A percentile compares a stretch with the other conserved stretches of the same genome.
Evolutionary conservation across 164 flowering plant genomes (phyloP).

Genomic region (Vitis amurensis): DNA sequence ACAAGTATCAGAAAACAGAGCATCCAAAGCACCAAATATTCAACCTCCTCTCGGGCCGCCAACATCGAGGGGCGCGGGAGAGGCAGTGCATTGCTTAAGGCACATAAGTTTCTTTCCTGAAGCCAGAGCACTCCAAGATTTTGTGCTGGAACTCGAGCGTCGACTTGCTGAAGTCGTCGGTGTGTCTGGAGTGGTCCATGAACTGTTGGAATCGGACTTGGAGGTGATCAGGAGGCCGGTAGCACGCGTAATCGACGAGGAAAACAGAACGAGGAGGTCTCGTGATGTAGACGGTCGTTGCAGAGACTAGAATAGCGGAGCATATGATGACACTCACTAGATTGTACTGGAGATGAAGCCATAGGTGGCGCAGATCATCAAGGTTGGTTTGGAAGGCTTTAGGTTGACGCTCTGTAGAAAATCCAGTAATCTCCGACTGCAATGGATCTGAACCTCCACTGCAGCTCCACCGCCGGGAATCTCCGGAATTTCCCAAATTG

Average conservation of each 20-base stretch:
- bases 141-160: slow-evolving; percentile 37
- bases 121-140: slow-evolving; percentile 16
- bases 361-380: slow-evolving; percentile 27
- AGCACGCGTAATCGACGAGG: slow-evolving; percentile 34
- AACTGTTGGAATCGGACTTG: slow-evolving; percentile 24
- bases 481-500: slow-evolving; percentile 10
- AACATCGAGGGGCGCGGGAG: slow-evolving; percentile 33
- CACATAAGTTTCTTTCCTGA: slow-evolving; percentile 39
- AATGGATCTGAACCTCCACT: slow-evolving; percentile 29
- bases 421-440: slow-evolving; percentile 27
- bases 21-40: slow-evolving; percentile 37
- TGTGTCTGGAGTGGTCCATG: slow-evolving; percentile 33
- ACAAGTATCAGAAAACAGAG: neutral
- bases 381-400: slow-evolving; percentile 27
- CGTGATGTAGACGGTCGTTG: slow-evolving; percentile 29
- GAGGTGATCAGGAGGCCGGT: slow-evolving; percentile 26
- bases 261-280: slow-evolving; percentile 32
- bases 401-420: slow-evolving; percentile 42
- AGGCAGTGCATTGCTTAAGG: slow-evolving; percentile 31
- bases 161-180: slow-evolving; percentile 32
- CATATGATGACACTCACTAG: slow-evolving; percentile 24
- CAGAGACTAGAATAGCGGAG: slow-evolving; percentile 31
- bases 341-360: slow-evolving; percentile 41
- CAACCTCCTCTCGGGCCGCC: slow-evolving; percentile 37
- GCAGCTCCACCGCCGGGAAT: slow-evolving; percentile 12